phyloP scores from a whole-genome alignment of 306 rosid species.

The Datisca glomerata region DNA sequence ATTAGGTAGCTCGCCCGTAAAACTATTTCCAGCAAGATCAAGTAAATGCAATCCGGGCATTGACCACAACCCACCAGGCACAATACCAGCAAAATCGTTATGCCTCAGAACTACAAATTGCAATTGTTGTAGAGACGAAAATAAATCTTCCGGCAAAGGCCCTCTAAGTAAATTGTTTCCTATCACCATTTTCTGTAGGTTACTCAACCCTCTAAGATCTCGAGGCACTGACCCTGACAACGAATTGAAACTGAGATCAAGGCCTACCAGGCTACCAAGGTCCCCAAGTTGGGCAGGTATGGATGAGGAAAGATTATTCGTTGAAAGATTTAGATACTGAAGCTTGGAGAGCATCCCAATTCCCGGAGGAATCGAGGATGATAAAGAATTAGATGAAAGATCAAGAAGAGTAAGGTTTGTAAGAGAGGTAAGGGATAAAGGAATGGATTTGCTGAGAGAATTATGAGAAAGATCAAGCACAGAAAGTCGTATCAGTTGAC shows the following conservation, averaged over 20 bases:
- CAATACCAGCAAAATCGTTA: slow-evolving; percentile 45
- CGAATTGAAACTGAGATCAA: slow-evolving; percentile 71
- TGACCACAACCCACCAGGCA: slow-evolving; percentile 49
- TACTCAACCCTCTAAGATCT: slow-evolving; percentile 46
- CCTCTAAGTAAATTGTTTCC: slow-evolving; percentile 48
- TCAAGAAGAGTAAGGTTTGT: slow-evolving; percentile 52
- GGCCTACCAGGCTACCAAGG: slow-evolving; percentile 56
- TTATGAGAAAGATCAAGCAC: slow-evolving; percentile 69
- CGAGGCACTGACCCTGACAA: slow-evolving; percentile 34
- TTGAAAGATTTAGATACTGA: slow-evolving; percentile 61
- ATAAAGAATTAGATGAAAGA: slow-evolving; percentile 46
- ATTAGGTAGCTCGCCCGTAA: slow-evolving; percentile 60
- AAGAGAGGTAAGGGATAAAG: slow-evolving; percentile 37
- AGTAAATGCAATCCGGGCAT: slow-evolving; percentile 42
- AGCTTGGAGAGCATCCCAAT: slow-evolving; percentile 52
- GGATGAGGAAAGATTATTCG: slow-evolving; percentile 38
- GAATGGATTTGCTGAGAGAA: slow-evolving; percentile 40
- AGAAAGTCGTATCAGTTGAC: slow-evolving; percentile 45
- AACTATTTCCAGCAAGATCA: slow-evolving; percentile 59
- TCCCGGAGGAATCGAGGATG: slow-evolving; percentile 40
- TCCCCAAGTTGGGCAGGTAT: slow-evolving; percentile 53
- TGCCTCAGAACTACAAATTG: slow-evolving; percentile 38
- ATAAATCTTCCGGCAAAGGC: slow-evolving; percentile 32
- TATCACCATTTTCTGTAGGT: slow-evolving; percentile 41
- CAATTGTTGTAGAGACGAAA: slow-evolving; percentile 29